Percentiles rank a stretch among this genome's conserved stretches.
These are phyloP conservation scores for Dothistroma pini DNA, from an alignment of 2,329 filamentous ascomycete genomes.

Conservation along the genomic window DNA sequence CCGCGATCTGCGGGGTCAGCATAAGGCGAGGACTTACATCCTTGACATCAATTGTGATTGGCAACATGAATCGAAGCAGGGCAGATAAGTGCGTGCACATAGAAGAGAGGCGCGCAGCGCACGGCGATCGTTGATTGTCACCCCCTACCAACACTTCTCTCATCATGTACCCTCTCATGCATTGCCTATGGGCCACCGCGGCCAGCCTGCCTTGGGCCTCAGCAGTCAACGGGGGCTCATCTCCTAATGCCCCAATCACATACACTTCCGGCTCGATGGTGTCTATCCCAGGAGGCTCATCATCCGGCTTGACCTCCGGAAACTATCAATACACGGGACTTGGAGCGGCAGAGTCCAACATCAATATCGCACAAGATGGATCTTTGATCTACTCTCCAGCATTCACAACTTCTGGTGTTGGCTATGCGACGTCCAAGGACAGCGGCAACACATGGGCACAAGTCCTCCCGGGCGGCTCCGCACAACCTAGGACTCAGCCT, in stretches of 20 bases:
- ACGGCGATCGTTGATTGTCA: too few species aligned
- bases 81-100: too few species aligned
- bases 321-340: constrained; percentile 3
- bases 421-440: constrained; percentile 4
- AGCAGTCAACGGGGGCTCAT: constrained; percentile 1
- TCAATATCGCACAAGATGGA: constrained; percentile 4
- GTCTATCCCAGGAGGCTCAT: not conserved
- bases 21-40: too few species aligned
- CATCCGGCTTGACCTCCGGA: not conserved
- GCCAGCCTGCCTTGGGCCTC: not conserved
- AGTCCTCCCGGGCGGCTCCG: constrained; percentile 5
- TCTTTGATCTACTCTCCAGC: constrained; percentile 9
- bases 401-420: not conserved
- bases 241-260: not conserved
- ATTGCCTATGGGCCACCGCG: not conserved
- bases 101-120: too few species aligned
- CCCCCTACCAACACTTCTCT: too few species aligned
- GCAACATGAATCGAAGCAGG: too few species aligned
- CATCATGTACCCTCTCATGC: not conserved
- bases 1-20: too few species aligned
- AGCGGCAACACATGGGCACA: constrained; percentile 2
- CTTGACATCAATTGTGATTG: too few species aligned
- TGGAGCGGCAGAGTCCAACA: constrained; percentile 3
- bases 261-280: not conserved
- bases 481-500: constrained; percentile 2